Evolutionary conservation across 495 filamentous ascomycete genomes (phyloP).

Genomic region (Aspergillus baeticus): DNA sequence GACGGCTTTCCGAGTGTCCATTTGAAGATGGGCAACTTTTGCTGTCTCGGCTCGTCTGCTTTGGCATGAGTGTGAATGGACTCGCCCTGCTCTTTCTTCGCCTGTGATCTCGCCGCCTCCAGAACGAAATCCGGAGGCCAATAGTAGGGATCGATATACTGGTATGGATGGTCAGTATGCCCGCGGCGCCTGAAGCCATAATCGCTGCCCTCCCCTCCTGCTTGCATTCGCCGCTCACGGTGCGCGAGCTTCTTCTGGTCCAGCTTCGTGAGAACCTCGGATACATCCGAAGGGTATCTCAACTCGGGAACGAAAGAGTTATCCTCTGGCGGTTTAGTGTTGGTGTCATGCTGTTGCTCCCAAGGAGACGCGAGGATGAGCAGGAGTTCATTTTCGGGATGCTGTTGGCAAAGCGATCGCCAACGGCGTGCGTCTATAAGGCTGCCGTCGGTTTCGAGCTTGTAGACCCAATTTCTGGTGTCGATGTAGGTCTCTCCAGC

Average conservation of each 20-base stretch:
- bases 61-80: not conserved
- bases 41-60: not conserved
- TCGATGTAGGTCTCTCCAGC: not conserved
- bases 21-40: slow-evolving; percentile 2
- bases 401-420: slow-evolving; percentile 7
- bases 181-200: too few relatives aligned
- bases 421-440: slow-evolving; percentile 2
- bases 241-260: not conserved
- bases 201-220: not conserved
- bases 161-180: not conserved
- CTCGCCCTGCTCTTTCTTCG: not conserved
- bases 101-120: slow-evolving; percentile 1
- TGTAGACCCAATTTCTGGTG: not conserved
- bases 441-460: slow-evolving; percentile 1
- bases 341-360: too few relatives aligned
- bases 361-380: not conserved
- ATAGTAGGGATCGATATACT: slow-evolving; percentile 8
- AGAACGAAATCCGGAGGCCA: not conserved
- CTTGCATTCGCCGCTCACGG: slow-evolving; percentile 1
- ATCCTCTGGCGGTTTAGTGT: too few relatives aligned
- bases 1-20: slow-evolving; percentile 3
- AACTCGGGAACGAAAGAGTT: too few relatives aligned
- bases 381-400: slow-evolving; percentile 2
- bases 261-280: not conserved
- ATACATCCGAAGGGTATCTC: not conserved